Base-by-base conservation (phyloP, 2,329 filamentous ascomycete species). In the Phyllosticta capitalensis region DNA sequence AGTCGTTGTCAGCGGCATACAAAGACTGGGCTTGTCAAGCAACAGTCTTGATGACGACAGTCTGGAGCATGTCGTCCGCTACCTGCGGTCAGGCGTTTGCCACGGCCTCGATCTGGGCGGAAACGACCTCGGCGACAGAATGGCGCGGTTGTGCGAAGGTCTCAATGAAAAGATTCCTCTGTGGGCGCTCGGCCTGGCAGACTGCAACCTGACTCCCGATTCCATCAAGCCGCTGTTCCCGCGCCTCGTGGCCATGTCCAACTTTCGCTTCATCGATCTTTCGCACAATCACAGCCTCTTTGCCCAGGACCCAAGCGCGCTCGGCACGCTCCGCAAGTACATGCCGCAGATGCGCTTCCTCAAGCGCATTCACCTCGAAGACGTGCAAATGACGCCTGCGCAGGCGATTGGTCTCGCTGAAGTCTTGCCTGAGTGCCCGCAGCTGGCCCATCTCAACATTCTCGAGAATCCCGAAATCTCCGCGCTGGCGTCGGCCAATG, bases 401-500 rank as follows among this genome's bases (percentile, higher is more conserved):
- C 91, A 97, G 74, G 89, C 87, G 7, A 97, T 97, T 69, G 89
- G 90, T 6, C 78, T 97, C 14, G 89, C 92, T 2, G 94, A 99
- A 71, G 85, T 97, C 33, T 76, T 97, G 6, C 91, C 94, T 0
- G 94, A 99, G 71, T 85, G 88, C 55, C 83, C 82, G 49, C 83
- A 82, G 50, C 79, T 99, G 33, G 91, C 91, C 7, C 92, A 97
- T 74, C 79, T 99, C 64, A 94, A 87, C 67, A 82, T 97, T 3
- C 76, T 95, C 48, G 89, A 94, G 65, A 99, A 99, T 66, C 80
- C 84, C 0, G 81, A 85, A 62, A 76, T 96, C 4, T 78, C 82
- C 21, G 82, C 81, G 53, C 80, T 96, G 22, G 87, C 90, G 5
- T 82, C 84, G 62, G 88, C 90, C 0, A 88, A 81, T 55, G 89